Base-by-base conservation (phyloP, 202 grass and related monocot species). In the Saccharum hybrid region DNA sequence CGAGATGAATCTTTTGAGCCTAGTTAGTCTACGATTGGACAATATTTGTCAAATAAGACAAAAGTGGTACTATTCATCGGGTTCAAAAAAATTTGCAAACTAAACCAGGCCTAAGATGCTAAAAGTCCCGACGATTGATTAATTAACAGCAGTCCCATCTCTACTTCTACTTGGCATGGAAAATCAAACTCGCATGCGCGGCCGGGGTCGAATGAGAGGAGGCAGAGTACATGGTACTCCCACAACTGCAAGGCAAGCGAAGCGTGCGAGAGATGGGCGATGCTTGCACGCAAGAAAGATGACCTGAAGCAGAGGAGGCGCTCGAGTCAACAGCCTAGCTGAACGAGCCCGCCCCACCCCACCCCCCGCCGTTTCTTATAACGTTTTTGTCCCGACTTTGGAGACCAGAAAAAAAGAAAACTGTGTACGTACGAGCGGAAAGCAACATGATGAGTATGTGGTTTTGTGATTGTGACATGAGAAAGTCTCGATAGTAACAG, bases 191-290 rank as follows among this genome's bases (percentile, higher is more conserved):
- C 3, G 42, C 75, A 33, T 46, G 40, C 12, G 15, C 13, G 31
- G 51, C 70, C 4, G n/a, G 15, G 3, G 15, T 13, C 56, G 22
- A 52, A 85, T 51, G 51, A 34, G 33, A 49, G 26, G 52, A 60
- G 66, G 8, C 4, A 49, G 19, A 16, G 69, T 54, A 71, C 61
- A 70, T 15, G 56, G 19, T 9, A 15, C 28, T 13, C n/a, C 19
- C 6, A 18, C 45, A 19, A 65, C 6, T 23, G 6, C 59, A 60
- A 33, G 3, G 36, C 23, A 83, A 66, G 82, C 80, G 42, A 83
- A 74, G 83, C 81, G 37, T 84, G 86, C 77, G 19, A 38, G 19
- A 60, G 62, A 75, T 69, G 1, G 78, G 21, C 39, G 51, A 62
- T 76, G 63, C 63, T 82, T 63, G 52, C 59, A 87, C 31, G 72